Base-by-base conservation (phyloP, 2,329 filamentous ascomycete genomes). In the Penicillium sp. region DNA sequence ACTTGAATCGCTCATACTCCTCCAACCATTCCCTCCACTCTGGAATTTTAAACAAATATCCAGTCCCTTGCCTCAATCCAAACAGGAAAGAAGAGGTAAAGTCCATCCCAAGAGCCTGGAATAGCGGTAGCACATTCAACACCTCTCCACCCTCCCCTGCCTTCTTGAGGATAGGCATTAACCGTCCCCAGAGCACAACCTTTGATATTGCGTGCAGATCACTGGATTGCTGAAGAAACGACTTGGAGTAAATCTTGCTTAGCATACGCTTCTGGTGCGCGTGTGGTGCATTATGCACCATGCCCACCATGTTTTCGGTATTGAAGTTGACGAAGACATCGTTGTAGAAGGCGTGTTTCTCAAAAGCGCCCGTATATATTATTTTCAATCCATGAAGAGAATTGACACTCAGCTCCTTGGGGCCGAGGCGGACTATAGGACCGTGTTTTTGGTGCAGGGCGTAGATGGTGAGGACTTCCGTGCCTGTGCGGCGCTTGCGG, bases 221-320 rank as follows among this genome's bases (percentile, higher is more conserved):
- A 0, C 73, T 65, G 4, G 85, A 89, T 5, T 76, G 74, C 54
- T 83, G 81, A 34, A 92, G 75, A 45, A 77, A 83, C 0, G 87
- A 88, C 67, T 91, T 92, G 48, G 88, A 89, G 73, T 91, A 92
- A 48, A 88, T 80, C 60, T 89, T 83, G 51, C 85, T 86, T 23
- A 92, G 74, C 82, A 90, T 87, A 16, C 87, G 82, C 67, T 91
- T 91, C 40, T 87, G 77, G 7, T 77, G 72, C 0, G 86, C 84
- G 67, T 92, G 89, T 1, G 79, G 74, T 32, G 78, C 81, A 19
- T 81, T 81, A 14, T 76, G 68, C 4, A 76, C 71, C 18, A 83
- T 83, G 1, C 87, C 86, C 70, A 92, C 90, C 77, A 88, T 84
- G 62, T 86, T 84, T 27, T 77, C 74, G 10, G 77, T 72, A n/a